Percentiles rank a stretch among this genome's conserved stretches.
Conservation (phyloP, 2,329 filamentous ascomycete species). For the Hyphodiscus sp. region DNA sequence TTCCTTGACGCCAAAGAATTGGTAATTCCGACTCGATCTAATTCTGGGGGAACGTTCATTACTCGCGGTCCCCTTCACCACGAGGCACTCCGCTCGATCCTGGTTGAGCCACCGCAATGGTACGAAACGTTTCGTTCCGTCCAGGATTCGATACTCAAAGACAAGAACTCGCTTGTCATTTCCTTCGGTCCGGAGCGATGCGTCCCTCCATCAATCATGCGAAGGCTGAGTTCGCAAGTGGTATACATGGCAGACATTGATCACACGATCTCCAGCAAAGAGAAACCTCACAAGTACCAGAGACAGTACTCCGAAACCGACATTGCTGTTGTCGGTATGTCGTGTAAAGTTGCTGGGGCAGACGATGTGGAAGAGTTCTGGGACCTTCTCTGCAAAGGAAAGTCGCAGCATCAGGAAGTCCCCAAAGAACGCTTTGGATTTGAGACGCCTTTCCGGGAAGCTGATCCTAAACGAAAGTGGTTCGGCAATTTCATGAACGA, state of each 20-base stretch:
- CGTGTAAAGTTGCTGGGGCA: constrained; percentile 29
- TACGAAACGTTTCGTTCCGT: constrained; percentile 25
- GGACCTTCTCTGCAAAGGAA: constrained; percentile 65
- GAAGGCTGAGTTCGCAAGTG: constrained; percentile 16
- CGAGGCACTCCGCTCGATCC: constrained; percentile 30
- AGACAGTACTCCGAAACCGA: neutral
- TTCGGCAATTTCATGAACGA: constrained; percentile 10
- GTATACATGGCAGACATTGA: neutral
- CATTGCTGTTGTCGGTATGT: constrained; percentile 33
- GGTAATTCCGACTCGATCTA: constrained; percentile 23
- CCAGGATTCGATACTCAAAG: neutral
- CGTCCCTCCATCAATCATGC: constrained; percentile 30
- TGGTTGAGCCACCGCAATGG: constrained; percentile 33
- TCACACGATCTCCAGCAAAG: neutral
- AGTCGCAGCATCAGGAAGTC: constrained; percentile 57
- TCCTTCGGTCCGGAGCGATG: constrained; percentile 34
- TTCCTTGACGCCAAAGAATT: constrained; percentile 29
- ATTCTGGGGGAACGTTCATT: constrained; percentile 16
- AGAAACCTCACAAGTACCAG: neutral
- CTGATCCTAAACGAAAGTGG: constrained; percentile 1
- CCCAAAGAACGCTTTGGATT: constrained; percentile 65
- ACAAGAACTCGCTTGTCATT: constrained; percentile 19
- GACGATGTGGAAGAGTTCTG: constrained; percentile 53
- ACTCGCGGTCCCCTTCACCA: constrained; percentile 11
- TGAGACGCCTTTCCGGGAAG: constrained; percentile 35